Base-by-base conservation (phyloP, 495 filamentous ascomycete species). In the Talaromyces proteolyticus region DNA sequence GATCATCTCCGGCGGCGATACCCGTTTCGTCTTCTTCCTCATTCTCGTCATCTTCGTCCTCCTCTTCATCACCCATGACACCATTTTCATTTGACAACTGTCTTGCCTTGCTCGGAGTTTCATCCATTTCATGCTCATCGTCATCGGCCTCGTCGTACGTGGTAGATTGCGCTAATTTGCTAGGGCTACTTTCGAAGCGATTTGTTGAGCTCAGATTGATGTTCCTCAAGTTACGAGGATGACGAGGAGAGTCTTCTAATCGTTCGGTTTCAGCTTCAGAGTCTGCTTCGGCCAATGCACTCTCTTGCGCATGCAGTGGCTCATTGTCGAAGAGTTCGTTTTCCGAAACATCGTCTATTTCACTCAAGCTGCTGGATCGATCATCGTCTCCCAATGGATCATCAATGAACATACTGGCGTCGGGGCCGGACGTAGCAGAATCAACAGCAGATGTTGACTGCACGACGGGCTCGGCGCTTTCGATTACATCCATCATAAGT, bases 181-280 rank as follows among this genome's bases (percentile, higher is more conserved):
- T 87, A 29, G 84, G 82, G 57, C 80, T 86, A 42, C 74, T 78
- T 44, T 81, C 79, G 47, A 75, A 78, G 53, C 50, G 60, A 57
- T 54, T 73, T 57, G 60, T 65, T 42, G 63, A 65, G 57, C 57
- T 78, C 17, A 87, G 55, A 6, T 83, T 73, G 42, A 89, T 84
- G 64, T 86, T 78, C 57, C 74, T 74, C 53, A 77, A 75, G 24
- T 66, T 62, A 56, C 76, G 76, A 56, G 73, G 68, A 53, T 91
- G 89, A 50, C 87, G 81, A 18, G 93, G 94, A n/a, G 92, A 91
- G 60, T 88, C 82, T 56, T 94, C 92, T 57, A 97, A 77, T 45
- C 94, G 82, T 70, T 97, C 94, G 6, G 93, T 98, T 71, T 96
- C 93, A 22, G 94, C 93, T 67, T 98, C 93, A n/a, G 93, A 95